Evolutionary conservation across 768 basidiomycete genomes (phyloP).

Genomic region (Phylloporus rhodoxanthus): DNA sequence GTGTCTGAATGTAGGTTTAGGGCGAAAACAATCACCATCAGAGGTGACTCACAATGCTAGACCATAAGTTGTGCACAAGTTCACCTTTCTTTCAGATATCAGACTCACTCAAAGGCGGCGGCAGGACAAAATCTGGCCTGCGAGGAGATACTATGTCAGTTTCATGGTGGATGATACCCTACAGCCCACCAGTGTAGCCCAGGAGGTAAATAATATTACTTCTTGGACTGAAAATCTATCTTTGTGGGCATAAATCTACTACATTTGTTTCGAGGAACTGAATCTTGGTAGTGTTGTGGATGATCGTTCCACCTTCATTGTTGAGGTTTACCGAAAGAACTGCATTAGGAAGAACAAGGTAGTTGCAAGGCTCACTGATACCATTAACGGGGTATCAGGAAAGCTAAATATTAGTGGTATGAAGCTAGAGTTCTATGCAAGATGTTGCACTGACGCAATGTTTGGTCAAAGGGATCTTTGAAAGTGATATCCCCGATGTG

Average conservation of each 20-base stretch:
- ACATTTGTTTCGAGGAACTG: background rate
- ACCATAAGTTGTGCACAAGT: fast-evolving
- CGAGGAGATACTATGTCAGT: background rate
- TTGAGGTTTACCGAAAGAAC: background rate
- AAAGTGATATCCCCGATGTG: background rate
- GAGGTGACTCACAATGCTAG: background rate
- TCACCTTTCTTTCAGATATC: conserved; percentile 1
- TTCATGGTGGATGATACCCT: background rate
- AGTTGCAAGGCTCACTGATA: background rate
- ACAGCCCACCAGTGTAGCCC: background rate
- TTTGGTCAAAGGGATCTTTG: background rate
- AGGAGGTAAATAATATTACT: background rate
- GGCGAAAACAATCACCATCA: conserved; percentile 1
- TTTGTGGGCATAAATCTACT: background rate
- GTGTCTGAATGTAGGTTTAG: background rate
- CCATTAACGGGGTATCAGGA: background rate
- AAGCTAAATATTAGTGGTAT: background rate
- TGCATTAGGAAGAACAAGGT: background rate
- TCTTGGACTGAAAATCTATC: background rate
- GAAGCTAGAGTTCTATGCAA: background rate
- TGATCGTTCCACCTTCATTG: background rate
- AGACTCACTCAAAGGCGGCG: background rate
- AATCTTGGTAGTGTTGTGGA: background rate
- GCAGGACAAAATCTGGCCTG: background rate
- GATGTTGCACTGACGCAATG: background rate